Evolutionary conservation across 768 basidiomycete species (phyloP).

Genomic region (Leccinum rimulosum): DNA sequence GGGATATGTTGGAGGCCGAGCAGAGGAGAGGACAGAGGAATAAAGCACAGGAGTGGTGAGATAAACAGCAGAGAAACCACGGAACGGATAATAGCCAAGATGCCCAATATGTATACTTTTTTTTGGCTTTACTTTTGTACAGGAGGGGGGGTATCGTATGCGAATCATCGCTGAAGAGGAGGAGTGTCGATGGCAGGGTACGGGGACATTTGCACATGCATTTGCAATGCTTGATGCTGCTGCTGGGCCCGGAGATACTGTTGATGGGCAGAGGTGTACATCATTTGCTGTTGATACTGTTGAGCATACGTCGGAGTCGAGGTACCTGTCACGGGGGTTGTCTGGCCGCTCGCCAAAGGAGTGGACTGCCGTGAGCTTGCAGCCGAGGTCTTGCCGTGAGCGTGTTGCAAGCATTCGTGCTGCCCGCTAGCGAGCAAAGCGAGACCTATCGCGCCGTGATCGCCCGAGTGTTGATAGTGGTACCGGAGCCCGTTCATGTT

Average conservation of each 20-base stretch:
- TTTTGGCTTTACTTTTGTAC: constrained; percentile 30
- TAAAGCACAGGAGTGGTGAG: constrained; percentile 12
- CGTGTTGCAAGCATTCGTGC: constrained; percentile 50
- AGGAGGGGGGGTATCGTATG: constrained; percentile 14
- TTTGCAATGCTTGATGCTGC: constrained; percentile 32
- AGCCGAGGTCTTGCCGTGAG: constrained; percentile 30
- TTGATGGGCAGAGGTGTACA: constrained; percentile 35
- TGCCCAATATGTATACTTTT: constrained; percentile 36
- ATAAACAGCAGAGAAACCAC: constrained; percentile 6
- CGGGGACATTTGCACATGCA: constrained; percentile 26
- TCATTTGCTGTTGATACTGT: constrained; percentile 38
- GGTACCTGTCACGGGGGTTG: constrained; percentile 29
- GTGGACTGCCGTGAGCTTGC: constrained; percentile 34
- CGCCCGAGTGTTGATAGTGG: constrained; percentile 95
- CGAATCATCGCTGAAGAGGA: constrained; percentile 16
- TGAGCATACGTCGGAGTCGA: constrained; percentile 33
- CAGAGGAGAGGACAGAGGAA: constrained; percentile 7
- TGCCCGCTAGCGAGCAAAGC: constrained; percentile 76
- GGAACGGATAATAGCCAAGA: constrained; percentile 27
- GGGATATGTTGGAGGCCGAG: constrained; percentile 35
- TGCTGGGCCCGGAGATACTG: constrained; percentile 37
- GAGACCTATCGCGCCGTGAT: constrained; percentile 89
- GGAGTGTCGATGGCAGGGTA: constrained; percentile 18
- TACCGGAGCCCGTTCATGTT: constrained; percentile 98
- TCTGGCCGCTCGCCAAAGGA: constrained; percentile 30